Evolutionary conservation across 2,329 filamentous ascomycete species (phyloP).

Genomic region (Daldinia eschscholtzii): DNA sequence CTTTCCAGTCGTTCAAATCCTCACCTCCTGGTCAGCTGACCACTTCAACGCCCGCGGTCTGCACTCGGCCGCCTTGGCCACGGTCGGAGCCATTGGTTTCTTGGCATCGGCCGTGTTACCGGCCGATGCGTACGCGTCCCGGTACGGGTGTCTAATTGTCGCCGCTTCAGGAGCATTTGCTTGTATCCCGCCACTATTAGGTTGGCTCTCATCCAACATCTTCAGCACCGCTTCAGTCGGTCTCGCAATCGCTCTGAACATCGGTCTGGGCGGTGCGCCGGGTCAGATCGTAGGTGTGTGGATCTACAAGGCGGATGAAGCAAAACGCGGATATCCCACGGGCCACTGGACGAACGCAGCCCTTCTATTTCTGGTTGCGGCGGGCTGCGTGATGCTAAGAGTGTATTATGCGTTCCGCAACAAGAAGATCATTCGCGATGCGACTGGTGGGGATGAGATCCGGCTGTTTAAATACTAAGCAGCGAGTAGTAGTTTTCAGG

Average conservation of each 20-base stretch:
- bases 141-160: constrained; percentile 77
- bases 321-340: constrained; percentile 71
- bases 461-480: constrained; percentile 57
- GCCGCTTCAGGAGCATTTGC: constrained; percentile 74
- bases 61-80: constrained; percentile 58
- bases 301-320: constrained; percentile 76
- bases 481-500: neutral
- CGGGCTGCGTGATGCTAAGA: constrained; percentile 64
- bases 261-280: constrained; percentile 72
- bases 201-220: constrained; percentile 76
- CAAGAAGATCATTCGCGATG: constrained; percentile 50
- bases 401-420: constrained; percentile 67
- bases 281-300: constrained; percentile 79
- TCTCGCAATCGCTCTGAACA: constrained; percentile 76
- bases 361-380: constrained; percentile 69
- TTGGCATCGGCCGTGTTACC: constrained; percentile 73
- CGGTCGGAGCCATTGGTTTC: constrained; percentile 62
- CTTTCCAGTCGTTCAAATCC: constrained; percentile 49
- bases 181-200: constrained; percentile 75
- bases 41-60: constrained; percentile 65
- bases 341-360: constrained; percentile 77
- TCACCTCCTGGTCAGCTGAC: constrained; percentile 71
- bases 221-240: constrained; percentile 73
- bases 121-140: constrained; percentile 66
- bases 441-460: constrained; percentile 52